Evolutionary conservation across 2,329 filamentous ascomycete species (phyloP), one percentile per base, ranked within the genome.

Genomic region (Rhinocladiella mackenziei): DNA sequence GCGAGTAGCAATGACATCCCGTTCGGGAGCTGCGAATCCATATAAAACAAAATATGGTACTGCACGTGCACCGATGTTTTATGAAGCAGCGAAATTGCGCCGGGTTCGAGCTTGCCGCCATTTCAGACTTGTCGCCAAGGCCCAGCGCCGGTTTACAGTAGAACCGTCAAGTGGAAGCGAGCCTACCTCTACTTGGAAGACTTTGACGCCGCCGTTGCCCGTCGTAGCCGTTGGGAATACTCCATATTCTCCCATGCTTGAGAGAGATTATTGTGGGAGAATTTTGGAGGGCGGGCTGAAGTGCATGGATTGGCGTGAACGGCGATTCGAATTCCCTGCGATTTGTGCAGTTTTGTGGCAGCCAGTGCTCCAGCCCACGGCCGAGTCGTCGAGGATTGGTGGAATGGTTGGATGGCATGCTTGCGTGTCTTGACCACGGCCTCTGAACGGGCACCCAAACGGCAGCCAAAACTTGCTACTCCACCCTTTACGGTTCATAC

Each of bases 291-390:
- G 8, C 9, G 25, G 25, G 30, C 20, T 38, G 18, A 13, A 8
- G n/a, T 38, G 41, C 30, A 43, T 34, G 41, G 30, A 14, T 32
- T 32, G 41, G 42, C 38, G 40, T 35, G 31, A 39, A 14, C 2
- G 35, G 30, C 11, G 30, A 31, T 36, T 37, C 36, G 32, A 31
- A 23, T 38, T 13, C 29, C 28, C 15, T 23, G 11, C 30, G 9
- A 26, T 25, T 34, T 32, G 39, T 36, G 36, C 39, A 32, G 35
- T 38, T n/a, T 32, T 46, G 43, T 50, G 43, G 43, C 48, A 46
- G 43, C 48, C 48, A 44, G 43, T 44, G 48, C 48, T 43, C 43
- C 48, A 50, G 48, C 43, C 48, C 25, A 50, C 48, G 43, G 19
- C 29, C 39, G 32, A 40, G 30, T 23, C 17, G 39, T 34, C 38